Evolutionary conservation across 225 moss, liverwort and hornwort species (phyloP), one percentile per base, ranked within the genome.

Genomic region (Sphagnum tenellum): DNA sequence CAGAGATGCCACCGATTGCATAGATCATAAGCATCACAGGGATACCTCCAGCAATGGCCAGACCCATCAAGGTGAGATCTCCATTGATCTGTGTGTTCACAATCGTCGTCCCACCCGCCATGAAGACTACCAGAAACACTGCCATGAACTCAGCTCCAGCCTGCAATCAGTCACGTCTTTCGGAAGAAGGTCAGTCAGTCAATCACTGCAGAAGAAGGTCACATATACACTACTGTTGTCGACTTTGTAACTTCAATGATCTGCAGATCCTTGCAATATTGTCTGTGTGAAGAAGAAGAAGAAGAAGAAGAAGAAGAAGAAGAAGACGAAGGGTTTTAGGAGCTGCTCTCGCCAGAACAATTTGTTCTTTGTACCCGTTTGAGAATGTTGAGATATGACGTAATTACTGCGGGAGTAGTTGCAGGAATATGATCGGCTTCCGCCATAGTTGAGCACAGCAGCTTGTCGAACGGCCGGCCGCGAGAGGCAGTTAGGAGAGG

Each of bases 61-160:
- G 59, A 50, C 78, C 85, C 44, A 85, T 61, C 68, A 74, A 57
- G 45, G 71, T 81, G 52, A 81, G 71, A 54, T 81, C 81, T 48
- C 85, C 85, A 29, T 74, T 54, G 47, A 44, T 78, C n/a, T 72
- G 71, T 49, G 67, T 63, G 74, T 85, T 63, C 48, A 56, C 78
- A 13, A 81, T 70, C 12, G 71, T 61, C 3, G 81, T 58, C 6
- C 85, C 81, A 12, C 78, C 75, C 50, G 81, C 66, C 61, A 73
- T 76, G 63, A 85, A 73, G 75, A 85, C 73, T 60, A 81, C 58
- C 62, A 85, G 74, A 53, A 81, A 85, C 64, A 78, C 76, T 60
- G 73, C 85, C 48, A 81, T 66, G 73, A 85, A 75, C 81, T 85
- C 85, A 44, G 85, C 85, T 63, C 64, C 76, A 13, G 81, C 81